Evolutionary conservation across 768 basidiomycete genomes (phyloP).

Genomic region (Pisolithus microcarpus): DNA sequence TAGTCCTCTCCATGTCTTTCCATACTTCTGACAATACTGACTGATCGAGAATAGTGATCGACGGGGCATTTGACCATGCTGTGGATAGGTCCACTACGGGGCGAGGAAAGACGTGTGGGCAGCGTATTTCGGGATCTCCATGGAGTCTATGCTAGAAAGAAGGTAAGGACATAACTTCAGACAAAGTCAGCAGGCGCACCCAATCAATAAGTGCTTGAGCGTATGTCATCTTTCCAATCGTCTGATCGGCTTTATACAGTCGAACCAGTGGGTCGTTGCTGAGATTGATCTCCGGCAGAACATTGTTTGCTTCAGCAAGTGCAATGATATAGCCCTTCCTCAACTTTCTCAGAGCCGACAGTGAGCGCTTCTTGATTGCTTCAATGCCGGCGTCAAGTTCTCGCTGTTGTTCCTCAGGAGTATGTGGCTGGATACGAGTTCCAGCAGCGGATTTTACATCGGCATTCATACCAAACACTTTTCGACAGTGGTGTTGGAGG

Average conservation of each 20-base stretch:
- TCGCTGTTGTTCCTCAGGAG: neutral
- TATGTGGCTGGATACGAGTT: neutral
- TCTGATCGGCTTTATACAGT: too few relatives aligned
- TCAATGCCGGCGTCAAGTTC: neutral
- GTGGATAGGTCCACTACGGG: neutral
- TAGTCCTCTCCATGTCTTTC: constrained; percentile 6
- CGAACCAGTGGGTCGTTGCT: too few relatives aligned
- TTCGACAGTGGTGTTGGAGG: constrained; percentile 3
- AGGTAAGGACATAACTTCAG: too few relatives aligned
- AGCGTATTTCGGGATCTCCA: neutral
- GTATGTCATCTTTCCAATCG: too few relatives aligned
- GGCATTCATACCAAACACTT: constrained; percentile 13
- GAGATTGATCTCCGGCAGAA: neutral
- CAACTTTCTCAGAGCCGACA: neutral
- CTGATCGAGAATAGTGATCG: neutral
- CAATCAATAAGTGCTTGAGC: too few relatives aligned
- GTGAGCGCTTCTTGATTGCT: neutral
- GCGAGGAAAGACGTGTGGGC: neutral
- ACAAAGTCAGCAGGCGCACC: too few relatives aligned
- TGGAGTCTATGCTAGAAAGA: neutral
- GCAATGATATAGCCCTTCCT: neutral
- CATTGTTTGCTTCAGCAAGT: neutral
- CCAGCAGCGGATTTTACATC: neutral
- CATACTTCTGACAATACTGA: neutral
- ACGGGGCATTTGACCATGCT: neutral